Base-by-base conservation (phyloP, 2,329 filamentous ascomycete genomes). In the Trichoderma cornu-damae region DNA sequence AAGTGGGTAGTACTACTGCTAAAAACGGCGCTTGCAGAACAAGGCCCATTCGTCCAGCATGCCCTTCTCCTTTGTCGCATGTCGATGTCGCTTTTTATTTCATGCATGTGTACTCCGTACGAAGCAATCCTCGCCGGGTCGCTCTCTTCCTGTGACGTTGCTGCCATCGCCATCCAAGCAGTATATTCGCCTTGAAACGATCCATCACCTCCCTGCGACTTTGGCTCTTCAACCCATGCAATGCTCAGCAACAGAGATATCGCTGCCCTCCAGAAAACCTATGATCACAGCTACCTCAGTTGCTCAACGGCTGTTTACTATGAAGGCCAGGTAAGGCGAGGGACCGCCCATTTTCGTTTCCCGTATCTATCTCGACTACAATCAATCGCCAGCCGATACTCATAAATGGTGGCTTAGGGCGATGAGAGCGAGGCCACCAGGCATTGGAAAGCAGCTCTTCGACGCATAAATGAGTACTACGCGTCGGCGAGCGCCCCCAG, bases 281-380 rank as follows among this genome's bases (percentile, higher is more conserved):
- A 97, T 75, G 93, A 97, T 76, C 91, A 97, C 73, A 92, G 89
- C 73, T 96, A 96, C 75, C 76, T 96, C 66, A 91, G 88, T 69
- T 96, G 92, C 74, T 96, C 92, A 12, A 97, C 92, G 1, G 93
- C 93, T 37, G 89, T 96, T 53, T 96, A 96, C 75, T 96, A 96
- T 72, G 94, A 99, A 76, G 85, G 87, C 70, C 88, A 95, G 83
- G 91, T 95, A 48, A 56, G n/a, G 26, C 8, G 43, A 40, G 24
- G 34, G 26, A 47, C 9, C 34, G 46, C 42, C 44, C 42, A 4
- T 30, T 12, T 18, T 42, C 4, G 4, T 6, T 22, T 35, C 30
- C 26, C 2, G 28, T 35, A n/a, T 24, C 26, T 3, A 12, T 26
- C 18, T 2, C n/a, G 12, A 8, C 32, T 26, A 18, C 22, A 11